Evolutionary conservation across 139 green algal genomes (phyloP).

Genomic region (Chlamydomonas applanata): DNA sequence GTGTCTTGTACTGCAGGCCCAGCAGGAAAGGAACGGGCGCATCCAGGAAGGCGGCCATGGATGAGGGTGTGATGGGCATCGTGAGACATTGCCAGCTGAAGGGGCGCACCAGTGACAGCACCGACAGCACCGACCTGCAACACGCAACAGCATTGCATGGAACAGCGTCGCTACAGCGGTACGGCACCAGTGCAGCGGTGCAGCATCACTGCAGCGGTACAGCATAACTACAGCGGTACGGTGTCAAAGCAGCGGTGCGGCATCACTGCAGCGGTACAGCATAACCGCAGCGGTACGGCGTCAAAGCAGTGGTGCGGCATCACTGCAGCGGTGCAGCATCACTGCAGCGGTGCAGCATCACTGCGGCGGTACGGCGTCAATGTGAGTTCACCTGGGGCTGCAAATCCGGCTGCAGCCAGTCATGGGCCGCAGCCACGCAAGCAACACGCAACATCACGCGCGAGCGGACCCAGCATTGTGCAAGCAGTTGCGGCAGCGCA

Average conservation of each 20-base stretch:
- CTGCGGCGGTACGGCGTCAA: not conserved
- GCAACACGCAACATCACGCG: constrained; percentile 64
- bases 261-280: no score
- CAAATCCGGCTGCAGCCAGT: not conserved
- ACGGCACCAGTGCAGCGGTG: not conserved
- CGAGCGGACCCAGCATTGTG: no score
- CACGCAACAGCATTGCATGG: no score
- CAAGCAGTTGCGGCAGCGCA: not conserved
- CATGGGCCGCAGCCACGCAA: not conserved
- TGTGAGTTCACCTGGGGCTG: not conserved
- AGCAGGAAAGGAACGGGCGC: constrained; percentile 83
- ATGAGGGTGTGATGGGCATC: constrained; percentile 75
- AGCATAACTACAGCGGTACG: no score
- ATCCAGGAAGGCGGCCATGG: constrained; percentile 66
- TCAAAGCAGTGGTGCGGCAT: not conserved
- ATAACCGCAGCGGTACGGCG: no score
- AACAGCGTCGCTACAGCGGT: no score
- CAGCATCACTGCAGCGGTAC: no score
- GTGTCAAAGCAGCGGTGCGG: no score
- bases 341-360: not conserved
- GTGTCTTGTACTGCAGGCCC: constrained; percentile 86
- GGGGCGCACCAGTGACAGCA: constrained; percentile 81
- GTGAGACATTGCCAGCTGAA: constrained; percentile 86
- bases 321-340: not conserved
- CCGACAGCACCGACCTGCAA: constrained; percentile 9